Evolutionary conservation across 148 eudicot genomes (phyloP).

Genomic region (Selenicereus undatus): DNA sequence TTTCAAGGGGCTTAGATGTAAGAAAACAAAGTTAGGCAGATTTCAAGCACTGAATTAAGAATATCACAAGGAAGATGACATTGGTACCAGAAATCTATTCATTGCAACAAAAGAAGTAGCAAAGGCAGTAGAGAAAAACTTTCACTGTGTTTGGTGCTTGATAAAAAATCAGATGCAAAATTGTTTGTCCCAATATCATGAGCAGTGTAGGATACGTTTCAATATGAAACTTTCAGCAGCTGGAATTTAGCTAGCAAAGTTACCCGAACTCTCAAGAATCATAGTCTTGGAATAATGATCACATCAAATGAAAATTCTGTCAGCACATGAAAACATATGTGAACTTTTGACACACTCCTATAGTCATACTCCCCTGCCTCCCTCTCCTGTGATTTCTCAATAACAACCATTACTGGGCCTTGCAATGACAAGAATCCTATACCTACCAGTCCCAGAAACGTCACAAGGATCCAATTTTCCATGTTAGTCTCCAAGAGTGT

Average conservation of each 20-base stretch:
- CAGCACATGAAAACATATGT: neutral
- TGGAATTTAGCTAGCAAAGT: neutral
- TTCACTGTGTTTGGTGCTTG: neutral
- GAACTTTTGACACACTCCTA: neutral
- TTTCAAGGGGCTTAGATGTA: conserved; percentile 46
- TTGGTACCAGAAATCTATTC: neutral
- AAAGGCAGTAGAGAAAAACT: neutral
- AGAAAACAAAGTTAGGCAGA: neutral
- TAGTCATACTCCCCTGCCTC: neutral
- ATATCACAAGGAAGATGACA: neutral
- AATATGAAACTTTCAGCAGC: neutral
- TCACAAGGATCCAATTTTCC: neutral
- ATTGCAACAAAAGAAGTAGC: neutral
- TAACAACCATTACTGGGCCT: neutral
- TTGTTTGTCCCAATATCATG: neutral
- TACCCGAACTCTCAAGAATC: neutral
- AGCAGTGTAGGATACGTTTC: neutral
- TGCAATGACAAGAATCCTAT: neutral
- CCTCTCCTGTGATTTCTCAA: no score
- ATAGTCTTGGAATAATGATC: neutral
- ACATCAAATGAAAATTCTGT: neutral
- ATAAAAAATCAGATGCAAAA: neutral
- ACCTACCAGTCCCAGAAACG: neutral
- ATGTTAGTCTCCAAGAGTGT: neutral
- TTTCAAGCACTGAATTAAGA: neutral